Conservation (phyloP, 768 basidiomycete genomes). For the Leucosporidium creatinivorum region DNA sequence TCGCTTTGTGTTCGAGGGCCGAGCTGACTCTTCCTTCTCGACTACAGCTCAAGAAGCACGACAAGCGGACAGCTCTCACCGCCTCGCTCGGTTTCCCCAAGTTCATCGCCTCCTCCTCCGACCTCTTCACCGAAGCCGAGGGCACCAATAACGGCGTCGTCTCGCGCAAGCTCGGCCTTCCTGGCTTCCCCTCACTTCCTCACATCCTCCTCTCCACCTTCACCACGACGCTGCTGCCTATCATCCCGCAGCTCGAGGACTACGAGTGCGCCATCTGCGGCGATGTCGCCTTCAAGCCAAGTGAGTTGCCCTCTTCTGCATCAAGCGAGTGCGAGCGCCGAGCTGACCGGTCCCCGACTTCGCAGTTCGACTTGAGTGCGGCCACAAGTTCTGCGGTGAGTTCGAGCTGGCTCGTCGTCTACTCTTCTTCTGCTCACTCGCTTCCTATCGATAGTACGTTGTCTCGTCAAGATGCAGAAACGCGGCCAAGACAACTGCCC, state of each 20-base stretch:
- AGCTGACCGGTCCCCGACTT: not conserved
- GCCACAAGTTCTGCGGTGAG: slow-evolving; percentile 51
- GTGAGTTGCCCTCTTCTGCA: not conserved
- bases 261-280: slow-evolving; percentile 84
- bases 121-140: slow-evolving; percentile 5
- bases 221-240: slow-evolving; percentile 69
- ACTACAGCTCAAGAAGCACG: slow-evolving; percentile 71
- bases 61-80: slow-evolving; percentile 77
- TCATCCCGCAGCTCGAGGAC: slow-evolving; percentile 72
- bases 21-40: not conserved
- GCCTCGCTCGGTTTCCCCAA: slow-evolving; percentile 47
- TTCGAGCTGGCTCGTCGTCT: not conserved
- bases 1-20: not conserved
- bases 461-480: slow-evolving; percentile 83
- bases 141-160: not conserved
- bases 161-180: slow-evolving; percentile 39
- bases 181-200: slow-evolving; percentile 47
- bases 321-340: not conserved
- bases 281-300: slow-evolving; percentile 81
- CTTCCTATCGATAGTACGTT: slow-evolving; percentile 40
- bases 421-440: not conserved
- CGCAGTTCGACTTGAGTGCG: slow-evolving; percentile 62
- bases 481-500: slow-evolving; percentile 68
- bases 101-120: slow-evolving; percentile 39
- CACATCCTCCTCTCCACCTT: slow-evolving; percentile 71